Evolutionary conservation across 1,284 basidiomycete species (phyloP).

Genomic region (Thelephora terrestris): DNA sequence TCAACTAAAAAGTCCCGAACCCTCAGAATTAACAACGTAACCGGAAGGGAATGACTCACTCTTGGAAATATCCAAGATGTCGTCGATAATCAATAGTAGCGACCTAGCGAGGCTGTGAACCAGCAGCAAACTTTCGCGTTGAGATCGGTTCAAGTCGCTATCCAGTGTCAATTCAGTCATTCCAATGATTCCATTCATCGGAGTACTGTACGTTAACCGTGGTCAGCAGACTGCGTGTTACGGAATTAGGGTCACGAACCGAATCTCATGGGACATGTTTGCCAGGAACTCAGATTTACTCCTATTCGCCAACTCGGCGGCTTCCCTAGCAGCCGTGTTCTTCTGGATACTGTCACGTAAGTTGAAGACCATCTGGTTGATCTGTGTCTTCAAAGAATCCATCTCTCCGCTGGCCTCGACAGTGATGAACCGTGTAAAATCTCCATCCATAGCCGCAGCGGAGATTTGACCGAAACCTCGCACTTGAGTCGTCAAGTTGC

Average conservation of each 20-base stretch:
- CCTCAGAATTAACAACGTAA: constrained; percentile 2
- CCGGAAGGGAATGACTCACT: constrained; percentile 44
- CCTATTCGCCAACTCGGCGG: constrained; percentile 93
- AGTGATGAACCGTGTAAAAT: constrained; percentile 98
- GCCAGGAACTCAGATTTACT: constrained; percentile 98
- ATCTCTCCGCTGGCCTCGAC: constrained; percentile 98
- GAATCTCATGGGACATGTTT: constrained; percentile 95
- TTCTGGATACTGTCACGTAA: constrained; percentile 96
- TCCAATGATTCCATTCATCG: constrained; percentile 99
- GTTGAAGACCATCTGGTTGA: constrained; percentile 99
- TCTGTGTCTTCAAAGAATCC: constrained; percentile 99
- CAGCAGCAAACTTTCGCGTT: constrained; percentile 91
- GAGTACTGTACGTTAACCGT: constrained; percentile 50
- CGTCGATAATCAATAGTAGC: constrained; percentile 93
- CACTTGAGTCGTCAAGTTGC: constrained; percentile 96
- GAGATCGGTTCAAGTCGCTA: constrained; percentile 79
- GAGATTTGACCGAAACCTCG: constrained; percentile 99
- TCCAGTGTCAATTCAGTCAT: constrained; percentile 99
- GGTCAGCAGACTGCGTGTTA: not conserved
- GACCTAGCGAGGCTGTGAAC: constrained; percentile 94
- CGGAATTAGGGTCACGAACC: constrained; percentile 37
- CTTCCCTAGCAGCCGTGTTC: constrained; percentile 96
- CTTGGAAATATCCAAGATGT: constrained; percentile 97
- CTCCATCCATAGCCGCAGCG: constrained; percentile 96
- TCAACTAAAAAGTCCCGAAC: constrained; percentile 52